Conservation (phyloP, 495 filamentous ascomycete species). For the Chlorociboria aeruginascens region DNA sequence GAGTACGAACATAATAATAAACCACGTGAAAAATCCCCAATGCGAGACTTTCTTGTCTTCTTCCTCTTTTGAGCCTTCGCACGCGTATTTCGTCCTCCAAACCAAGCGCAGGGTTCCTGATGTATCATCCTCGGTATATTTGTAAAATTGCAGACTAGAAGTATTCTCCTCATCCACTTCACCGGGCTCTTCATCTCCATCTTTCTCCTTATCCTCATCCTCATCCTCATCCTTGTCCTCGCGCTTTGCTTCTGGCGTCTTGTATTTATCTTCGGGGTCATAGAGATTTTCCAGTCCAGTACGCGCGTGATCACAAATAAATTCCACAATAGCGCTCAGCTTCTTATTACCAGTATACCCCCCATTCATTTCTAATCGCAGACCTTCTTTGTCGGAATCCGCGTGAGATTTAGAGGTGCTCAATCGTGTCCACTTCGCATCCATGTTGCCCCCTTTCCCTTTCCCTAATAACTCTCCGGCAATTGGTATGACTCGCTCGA, state of each 20-base stretch:
- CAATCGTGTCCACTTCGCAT: constrained; percentile 50
- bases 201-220: constrained; percentile 22
- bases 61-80: constrained; percentile 47
- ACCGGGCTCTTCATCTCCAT: too few relatives aligned
- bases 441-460: constrained; percentile 37
- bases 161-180: constrained; percentile 32
- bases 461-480: constrained; percentile 50
- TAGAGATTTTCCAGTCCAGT: constrained; percentile 59
- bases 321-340: constrained; percentile 69
- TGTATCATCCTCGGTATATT: constrained; percentile 43
- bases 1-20: constrained; percentile 80
- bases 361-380: constrained; percentile 59
- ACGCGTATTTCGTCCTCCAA: constrained; percentile 81
- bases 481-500: constrained; percentile 52
- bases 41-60: constrained; percentile 25
- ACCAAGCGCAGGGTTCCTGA: constrained; percentile 51
- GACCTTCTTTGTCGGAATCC: constrained; percentile 53
- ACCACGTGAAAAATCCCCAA: constrained; percentile 98
- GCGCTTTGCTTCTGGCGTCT: constrained; percentile 19
- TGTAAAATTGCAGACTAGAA: constrained; percentile 57
- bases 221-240: constrained; percentile 21
- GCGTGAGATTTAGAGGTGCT: constrained; percentile 41
- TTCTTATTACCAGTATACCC: constrained; percentile 35
- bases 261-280: constrained; percentile 34
- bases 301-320: constrained; percentile 59